Evolutionary conservation across 2,329 filamentous ascomycete genomes (phyloP), one percentile per base, ranked within the genome.

Genomic region (Trichoderma aggressivum): DNA sequence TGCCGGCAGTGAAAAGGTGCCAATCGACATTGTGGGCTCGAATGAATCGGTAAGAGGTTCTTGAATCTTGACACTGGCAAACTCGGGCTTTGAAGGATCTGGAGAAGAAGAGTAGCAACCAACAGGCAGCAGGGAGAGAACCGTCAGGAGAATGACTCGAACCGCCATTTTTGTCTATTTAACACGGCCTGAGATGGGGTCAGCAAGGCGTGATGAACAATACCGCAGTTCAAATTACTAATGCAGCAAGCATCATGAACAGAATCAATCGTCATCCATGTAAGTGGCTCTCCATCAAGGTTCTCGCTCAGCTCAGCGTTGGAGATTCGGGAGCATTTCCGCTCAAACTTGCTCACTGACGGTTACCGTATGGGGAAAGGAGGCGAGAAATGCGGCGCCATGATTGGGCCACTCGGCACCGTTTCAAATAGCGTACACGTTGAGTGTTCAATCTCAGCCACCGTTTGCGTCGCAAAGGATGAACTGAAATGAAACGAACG

Each of bases 1-100:
- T 62, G 85, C 81, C 43, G 91, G 91, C 6, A 93, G 88, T 8
- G 83, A 86, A 80, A 91, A 92, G 11, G 82, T 82, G 69, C 72
- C 78, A 43, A 75, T 75, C 60, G 83, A 77, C 84, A 84, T 84
- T 60, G 43, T 74, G 73, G 67, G 36, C 58, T 63, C 62, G 21
- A 36, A 68, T 5, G 59, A 58, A 8, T 39, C 47, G 12, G 43
- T 30, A 28, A 66, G n/a, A 5, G 47, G 47, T 50, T 39, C 36
- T 18, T 60, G 53, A 11, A 30, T 39, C 14, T 60, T 60, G 26
- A 65, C 64, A 18, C 68, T 70, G 53, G 60, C 60, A 21, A 70
- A 59, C 14, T 65, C 60, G 16, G 68, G 68, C 60, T 70, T 70
- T 4, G 36, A 64, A 7, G 68, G 60, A 6, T 36, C 53, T 18